phyloP scores from a whole-genome alignment of 2,329 filamentous ascomycete species.

The Arthrobotrys conoides region DNA sequence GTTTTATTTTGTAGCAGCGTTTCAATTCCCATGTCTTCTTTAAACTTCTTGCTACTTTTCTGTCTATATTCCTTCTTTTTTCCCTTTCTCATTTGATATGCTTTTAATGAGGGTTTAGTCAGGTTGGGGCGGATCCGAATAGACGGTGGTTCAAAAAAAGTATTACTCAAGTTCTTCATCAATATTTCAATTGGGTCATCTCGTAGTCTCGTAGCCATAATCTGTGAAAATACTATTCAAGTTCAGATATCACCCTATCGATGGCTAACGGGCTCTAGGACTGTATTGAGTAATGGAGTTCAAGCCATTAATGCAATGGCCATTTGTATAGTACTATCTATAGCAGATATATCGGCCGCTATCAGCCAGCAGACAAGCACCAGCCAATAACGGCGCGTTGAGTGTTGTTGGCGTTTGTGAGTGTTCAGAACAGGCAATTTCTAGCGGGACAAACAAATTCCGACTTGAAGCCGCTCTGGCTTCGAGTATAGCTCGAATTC shows the following conservation, averaged over 20 bases:
- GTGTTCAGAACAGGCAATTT: conserved; percentile 5
- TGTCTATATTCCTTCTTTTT: conserved; percentile 34
- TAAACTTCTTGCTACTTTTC: conserved; percentile 13
- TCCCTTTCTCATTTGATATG: conserved; percentile 29
- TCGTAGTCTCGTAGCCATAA: background rate
- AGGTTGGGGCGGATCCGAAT: conserved; percentile 16
- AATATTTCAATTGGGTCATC: background rate
- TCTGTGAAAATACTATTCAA: no score
- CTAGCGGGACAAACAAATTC: conserved; percentile 20
- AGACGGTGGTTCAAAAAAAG: conserved; percentile 31
- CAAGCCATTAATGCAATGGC: no score
- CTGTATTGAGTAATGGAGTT: no score
- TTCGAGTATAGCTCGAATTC: conserved; percentile 21
- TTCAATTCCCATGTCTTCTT: conserved; percentile 14
- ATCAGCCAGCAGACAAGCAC: background rate
- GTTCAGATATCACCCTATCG: background rate
- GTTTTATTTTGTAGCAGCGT: conserved; percentile 26
- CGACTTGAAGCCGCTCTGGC: background rate
- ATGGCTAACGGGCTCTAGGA: background rate
- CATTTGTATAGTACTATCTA: no score
- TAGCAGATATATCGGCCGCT: background rate
- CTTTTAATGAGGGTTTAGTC: conserved; percentile 39
- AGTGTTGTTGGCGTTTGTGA: conserved; percentile 20
- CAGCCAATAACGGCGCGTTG: conserved; percentile 21
- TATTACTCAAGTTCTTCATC: conserved; percentile 5